Evolutionary conservation across 108 stramenopile species (phyloP).

Genomic region (Ochromonas danica): DNA sequence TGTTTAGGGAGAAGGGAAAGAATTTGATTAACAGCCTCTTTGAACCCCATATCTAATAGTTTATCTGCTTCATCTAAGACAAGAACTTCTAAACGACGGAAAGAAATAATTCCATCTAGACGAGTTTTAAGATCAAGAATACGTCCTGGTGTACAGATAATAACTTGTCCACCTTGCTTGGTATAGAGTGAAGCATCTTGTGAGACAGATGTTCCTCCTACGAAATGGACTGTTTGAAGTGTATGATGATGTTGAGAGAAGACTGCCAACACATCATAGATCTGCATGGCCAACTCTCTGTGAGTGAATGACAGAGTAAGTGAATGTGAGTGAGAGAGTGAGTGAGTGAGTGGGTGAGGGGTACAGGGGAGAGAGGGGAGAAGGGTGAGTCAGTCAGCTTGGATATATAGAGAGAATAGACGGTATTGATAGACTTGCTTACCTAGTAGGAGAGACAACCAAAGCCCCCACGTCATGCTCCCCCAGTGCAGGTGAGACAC

Average conservation of each 20-base stretch:
- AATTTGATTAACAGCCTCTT: conserved; percentile 54
- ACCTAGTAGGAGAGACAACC: conserved; percentile 60
- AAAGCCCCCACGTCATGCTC: conserved; percentile 49
- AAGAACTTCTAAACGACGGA: conserved; percentile 75
- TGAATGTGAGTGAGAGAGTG: background rate
- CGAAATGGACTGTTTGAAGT: conserved; percentile 40
- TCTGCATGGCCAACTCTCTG: conserved; percentile 59
- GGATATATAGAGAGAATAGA: background rate
- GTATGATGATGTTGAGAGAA: conserved; percentile 31
- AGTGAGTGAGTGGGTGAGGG: no score
- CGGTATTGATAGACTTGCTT: background rate
- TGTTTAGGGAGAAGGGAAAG: conserved; percentile 80
- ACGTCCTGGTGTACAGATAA: conserved; percentile 94
- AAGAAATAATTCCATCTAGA: conserved; percentile 68
- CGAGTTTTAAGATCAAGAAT: conserved; percentile 82
- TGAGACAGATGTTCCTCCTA: conserved; percentile 65
- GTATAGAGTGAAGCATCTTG: conserved; percentile 71
- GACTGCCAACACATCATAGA: conserved; percentile 44
- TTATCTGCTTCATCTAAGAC: conserved; percentile 93
- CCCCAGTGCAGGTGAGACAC: background rate
- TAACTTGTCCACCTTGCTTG: conserved; percentile 68
- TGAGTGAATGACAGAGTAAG: conserved; percentile 1
- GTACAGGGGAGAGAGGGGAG: background rate
- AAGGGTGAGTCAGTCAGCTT: background rate
- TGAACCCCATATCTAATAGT: conserved; percentile 85